Evolutionary conservation across 2,329 filamentous ascomycete genomes (phyloP), one percentile per base, ranked within the genome.

Genomic region (Tolypocladium cylindrosporum): DNA sequence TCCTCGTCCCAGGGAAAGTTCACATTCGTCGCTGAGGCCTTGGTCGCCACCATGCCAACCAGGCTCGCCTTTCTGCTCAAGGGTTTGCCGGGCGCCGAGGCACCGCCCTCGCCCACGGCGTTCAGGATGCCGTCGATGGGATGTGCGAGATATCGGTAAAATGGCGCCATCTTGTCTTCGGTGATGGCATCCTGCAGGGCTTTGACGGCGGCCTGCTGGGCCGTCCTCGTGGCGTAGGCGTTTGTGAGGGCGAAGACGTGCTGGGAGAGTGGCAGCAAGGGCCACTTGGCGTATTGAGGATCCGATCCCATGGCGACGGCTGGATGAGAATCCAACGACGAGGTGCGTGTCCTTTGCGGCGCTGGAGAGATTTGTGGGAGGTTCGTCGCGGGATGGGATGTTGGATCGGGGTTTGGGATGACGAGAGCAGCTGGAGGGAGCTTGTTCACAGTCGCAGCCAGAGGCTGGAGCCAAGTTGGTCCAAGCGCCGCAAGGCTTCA

Each of bases 1-100:
- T 82, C 81, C 76, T 97, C 92, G 69, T 99, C 91, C 94, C 94
- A 99, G 0, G 90, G 83, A 58, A 97, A 79, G 65, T 84, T 86
- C 50, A 90, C 81, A 61, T 80, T 84, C 34, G 82, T 77, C 37
- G 83, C 79, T 27, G 84, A 77, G 67, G 83, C 83, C 74, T 85
- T 87, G 68, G 84, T 87, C 58, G 90, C 88, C 63, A 94, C 81
- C 80, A 95, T 85, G 69, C 87, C 88, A 50, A 84, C 85, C 58
- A 84, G 78, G 73, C 90, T 85, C 64, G 82, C 85, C 76, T 88
- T 88, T 72, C 87, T 81, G 71, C 82, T 80, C 57, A 79, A 72
- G n/a, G 84, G 78, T 73, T 82, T 86, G 73, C 80, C 73, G 62
- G 75, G 73, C 69, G 73, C 73, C 70, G 73, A 71, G 60, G 74